phyloP scores from a whole-genome alignment of 108 stramenopile genomes.

The Licmophora abbreviata region DNA sequence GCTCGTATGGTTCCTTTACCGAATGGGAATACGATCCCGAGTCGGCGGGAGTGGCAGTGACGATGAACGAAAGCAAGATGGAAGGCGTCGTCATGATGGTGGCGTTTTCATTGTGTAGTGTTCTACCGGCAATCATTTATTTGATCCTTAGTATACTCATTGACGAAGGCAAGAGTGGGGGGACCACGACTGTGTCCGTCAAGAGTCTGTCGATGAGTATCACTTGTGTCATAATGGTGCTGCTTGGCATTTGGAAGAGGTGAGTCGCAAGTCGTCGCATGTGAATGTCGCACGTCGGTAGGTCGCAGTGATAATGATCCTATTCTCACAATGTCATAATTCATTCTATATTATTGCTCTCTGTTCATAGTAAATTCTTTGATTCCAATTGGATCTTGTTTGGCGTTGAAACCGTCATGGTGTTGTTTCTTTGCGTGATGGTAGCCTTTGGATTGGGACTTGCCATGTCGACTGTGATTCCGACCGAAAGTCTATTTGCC shows the following conservation, averaged over 20 bases:
- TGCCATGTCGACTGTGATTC: slow-evolving; percentile 4
- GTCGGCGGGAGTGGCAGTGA: slow-evolving; percentile 13
- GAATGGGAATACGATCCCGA: slow-evolving; percentile 23
- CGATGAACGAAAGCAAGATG: slow-evolving; percentile 37
- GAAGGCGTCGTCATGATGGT: slow-evolving; percentile 72
- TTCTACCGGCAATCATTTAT: slow-evolving; percentile 50
- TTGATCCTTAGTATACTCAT: neutral
- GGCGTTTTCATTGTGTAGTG: slow-evolving; percentile 52
- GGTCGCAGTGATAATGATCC: too few relatives aligned
- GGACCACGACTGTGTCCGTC: slow-evolving; percentile 7
- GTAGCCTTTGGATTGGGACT: slow-evolving; percentile 39
- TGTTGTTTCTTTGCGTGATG: slow-evolving; percentile 35
- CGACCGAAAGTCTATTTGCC: too few relatives aligned
- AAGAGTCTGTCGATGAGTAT: slow-evolving; percentile 25
- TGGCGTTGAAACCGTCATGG: slow-evolving; percentile 53
- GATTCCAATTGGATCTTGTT: slow-evolving; percentile 44
- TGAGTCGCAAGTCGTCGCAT: too few relatives aligned
- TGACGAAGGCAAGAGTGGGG: slow-evolving; percentile 2
- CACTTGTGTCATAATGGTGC: slow-evolving; percentile 35
- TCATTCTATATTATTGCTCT: neutral
- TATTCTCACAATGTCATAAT: slow-evolving; percentile 1
- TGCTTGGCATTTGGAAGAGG: slow-evolving; percentile 76
- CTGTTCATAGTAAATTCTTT: slow-evolving; percentile 25
- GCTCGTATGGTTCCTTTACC: slow-evolving; percentile 18
- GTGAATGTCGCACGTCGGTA: too few relatives aligned